These are phyloP conservation scores for Vigna unguiculata DNA, from an alignment of 306 rosid genomes.

Conservation along the genomic window DNA sequence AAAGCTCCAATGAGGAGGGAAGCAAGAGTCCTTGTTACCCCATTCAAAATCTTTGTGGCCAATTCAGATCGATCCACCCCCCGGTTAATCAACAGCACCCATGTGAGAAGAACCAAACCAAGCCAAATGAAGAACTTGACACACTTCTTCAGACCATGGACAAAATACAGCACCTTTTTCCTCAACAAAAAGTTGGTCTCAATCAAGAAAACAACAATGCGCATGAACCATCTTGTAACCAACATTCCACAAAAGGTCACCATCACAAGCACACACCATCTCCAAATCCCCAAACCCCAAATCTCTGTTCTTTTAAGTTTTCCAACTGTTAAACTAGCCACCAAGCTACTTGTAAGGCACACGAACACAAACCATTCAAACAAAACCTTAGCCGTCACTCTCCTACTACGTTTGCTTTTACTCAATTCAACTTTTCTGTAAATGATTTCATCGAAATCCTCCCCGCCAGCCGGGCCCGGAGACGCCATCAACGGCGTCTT, in stretches of 20 bases:
- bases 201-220: constrained; percentile 71
- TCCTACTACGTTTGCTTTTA: constrained; percentile 56
- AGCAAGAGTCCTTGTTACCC: constrained; percentile 74
- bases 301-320: constrained; percentile 34
- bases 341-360: constrained; percentile 57
- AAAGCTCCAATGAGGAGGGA: constrained; percentile 76
- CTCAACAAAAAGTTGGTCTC: constrained; percentile 80
- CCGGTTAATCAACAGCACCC: constrained; percentile 66
- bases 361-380: constrained; percentile 56
- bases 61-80: constrained; percentile 58
- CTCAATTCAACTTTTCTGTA: constrained; percentile 64
- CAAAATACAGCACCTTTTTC: constrained; percentile 90
- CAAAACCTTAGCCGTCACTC: constrained; percentile 52
- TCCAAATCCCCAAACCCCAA: constrained; percentile 83
- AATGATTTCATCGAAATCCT: constrained; percentile 73
- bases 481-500: constrained; percentile 53
- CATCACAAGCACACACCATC: constrained; percentile 81
- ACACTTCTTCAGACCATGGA: constrained; percentile 87
- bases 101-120: constrained; percentile 68
- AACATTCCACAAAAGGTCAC: constrained; percentile 83
- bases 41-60: constrained; percentile 53
- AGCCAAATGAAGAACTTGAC: constrained; percentile 82
- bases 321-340: constrained; percentile 63
- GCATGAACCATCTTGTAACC: constrained; percentile 82
- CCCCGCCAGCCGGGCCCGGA: constrained; percentile 52